Conservation (phyloP, 441 rosid genomes). For the Adansonia gregorii region DNA sequence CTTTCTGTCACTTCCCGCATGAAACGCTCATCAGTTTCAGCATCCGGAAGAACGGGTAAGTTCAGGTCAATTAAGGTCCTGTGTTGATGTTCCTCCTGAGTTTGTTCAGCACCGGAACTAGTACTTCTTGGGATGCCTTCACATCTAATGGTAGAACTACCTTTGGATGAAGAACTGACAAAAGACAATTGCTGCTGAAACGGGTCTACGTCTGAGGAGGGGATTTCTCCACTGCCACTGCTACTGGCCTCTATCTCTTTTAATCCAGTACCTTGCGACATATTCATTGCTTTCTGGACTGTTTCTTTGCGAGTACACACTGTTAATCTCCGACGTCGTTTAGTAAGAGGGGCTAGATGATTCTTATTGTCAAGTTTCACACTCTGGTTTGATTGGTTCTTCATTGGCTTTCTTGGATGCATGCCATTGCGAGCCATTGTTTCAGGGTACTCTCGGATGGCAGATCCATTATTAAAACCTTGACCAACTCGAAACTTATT, state of each 20-base stretch:
- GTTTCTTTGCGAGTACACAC: conserved; percentile 33
- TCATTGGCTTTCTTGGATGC: conserved; percentile 35
- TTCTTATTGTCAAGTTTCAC: conserved; percentile 33
- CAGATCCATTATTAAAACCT: conserved; percentile 21
- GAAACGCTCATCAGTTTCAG: conserved; percentile 39
- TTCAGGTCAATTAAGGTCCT: conserved; percentile 52
- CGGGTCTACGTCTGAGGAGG: conserved; percentile 29
- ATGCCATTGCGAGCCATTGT: conserved; percentile 16
- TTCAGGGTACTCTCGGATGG: conserved; percentile 26
- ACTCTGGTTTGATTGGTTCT: conserved; percentile 29
- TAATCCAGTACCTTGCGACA: not conserved
- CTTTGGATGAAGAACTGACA: conserved; percentile 34
- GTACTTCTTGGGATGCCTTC: conserved; percentile 35
- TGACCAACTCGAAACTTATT: conserved; percentile 1
- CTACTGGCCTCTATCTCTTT: conserved; percentile 30
- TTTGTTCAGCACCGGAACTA: conserved; percentile 26
- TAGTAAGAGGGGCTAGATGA: conserved; percentile 33
- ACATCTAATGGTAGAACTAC: conserved; percentile 29
- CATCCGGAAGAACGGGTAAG: conserved; percentile 40
- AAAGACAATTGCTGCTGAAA: conserved; percentile 37
- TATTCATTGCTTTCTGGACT: conserved; percentile 11
- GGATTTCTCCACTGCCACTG: conserved; percentile 24
- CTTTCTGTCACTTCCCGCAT: conserved; percentile 29
- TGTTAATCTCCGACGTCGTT: conserved; percentile 33
- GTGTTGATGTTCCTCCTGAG: conserved; percentile 29